Conservation (phyloP, 257 asterid genomes). For the Penstemon davidsonii region DNA sequence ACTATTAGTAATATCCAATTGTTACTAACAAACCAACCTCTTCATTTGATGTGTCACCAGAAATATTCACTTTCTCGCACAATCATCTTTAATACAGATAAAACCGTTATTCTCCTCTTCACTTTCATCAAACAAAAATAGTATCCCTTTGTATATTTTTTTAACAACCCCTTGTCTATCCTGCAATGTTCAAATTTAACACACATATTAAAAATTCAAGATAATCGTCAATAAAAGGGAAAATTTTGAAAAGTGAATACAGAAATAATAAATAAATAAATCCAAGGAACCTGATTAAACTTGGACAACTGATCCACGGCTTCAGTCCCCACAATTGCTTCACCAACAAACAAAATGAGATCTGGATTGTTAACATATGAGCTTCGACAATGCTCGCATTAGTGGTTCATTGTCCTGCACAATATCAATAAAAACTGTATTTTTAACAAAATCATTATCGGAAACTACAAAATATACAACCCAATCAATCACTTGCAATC, state of each 20-base stretch:
- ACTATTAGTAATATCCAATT: background rate
- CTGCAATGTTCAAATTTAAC: conserved; percentile 44
- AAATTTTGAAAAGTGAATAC: no score
- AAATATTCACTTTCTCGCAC: conserved; percentile 68
- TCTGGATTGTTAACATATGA: conserved; percentile 83
- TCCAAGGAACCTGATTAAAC: conserved; percentile 71
- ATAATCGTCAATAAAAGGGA: no score
- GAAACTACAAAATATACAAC: conserved; percentile 1
- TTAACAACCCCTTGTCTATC: conserved; percentile 79
- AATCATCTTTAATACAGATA: conserved; percentile 55
- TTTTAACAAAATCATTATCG: background rate
- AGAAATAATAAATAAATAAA: background rate
- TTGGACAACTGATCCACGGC: conserved; percentile 93
- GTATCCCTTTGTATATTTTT: conserved; percentile 71
- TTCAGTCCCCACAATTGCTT: conserved; percentile 97
- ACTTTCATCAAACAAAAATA: conserved; percentile 68
- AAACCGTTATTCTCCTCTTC: conserved; percentile 72
- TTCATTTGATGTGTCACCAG: conserved; percentile 46
- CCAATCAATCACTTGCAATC: conserved; percentile 76
- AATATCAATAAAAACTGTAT: background rate
- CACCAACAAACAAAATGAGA: conserved; percentile 87
- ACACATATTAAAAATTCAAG: background rate
- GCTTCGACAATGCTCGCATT: conserved; percentile 98
- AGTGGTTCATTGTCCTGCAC: conserved; percentile 91
- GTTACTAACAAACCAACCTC: conserved; percentile 49